phyloP scores from a whole-genome alignment of 2,329 filamentous ascomycete species.

The Hymenoscyphus fructigenus region DNA sequence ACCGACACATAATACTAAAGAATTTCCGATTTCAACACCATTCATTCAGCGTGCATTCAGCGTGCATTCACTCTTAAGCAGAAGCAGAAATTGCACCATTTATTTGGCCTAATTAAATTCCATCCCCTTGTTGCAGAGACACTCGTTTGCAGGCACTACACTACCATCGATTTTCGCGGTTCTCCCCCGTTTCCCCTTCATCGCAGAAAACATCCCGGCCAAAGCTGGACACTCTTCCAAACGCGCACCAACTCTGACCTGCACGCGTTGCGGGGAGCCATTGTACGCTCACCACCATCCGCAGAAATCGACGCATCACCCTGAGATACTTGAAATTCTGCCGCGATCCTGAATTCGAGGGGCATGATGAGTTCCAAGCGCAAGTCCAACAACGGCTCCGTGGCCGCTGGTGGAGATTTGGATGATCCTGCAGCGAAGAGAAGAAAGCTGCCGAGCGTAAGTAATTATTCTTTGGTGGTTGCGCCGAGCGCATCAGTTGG shows the following conservation, averaged over 20 bases:
- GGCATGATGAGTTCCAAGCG: slow-evolving; percentile 48
- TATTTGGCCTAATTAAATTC: background rate
- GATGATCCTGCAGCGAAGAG: slow-evolving; percentile 57
- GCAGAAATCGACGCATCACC: slow-evolving; percentile 14
- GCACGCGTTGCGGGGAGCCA: slow-evolving; percentile 22
- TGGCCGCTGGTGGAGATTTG: slow-evolving; percentile 47
- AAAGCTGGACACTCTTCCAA: slow-evolving; percentile 9
- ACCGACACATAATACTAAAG: background rate
- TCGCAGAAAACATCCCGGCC: slow-evolving; percentile 18
- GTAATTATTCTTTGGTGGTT: slow-evolving; percentile 36
- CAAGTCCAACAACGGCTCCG: slow-evolving; percentile 45
- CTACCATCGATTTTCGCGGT: background rate
- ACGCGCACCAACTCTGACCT: slow-evolving; percentile 20
- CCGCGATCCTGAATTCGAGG: slow-evolving; percentile 14
- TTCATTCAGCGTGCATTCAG: background rate
- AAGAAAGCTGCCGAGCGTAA: slow-evolving; percentile 54
- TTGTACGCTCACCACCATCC: slow-evolving; percentile 19
- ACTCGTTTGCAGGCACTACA: background rate
- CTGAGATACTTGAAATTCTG: slow-evolving; percentile 8
- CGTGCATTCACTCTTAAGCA: background rate
- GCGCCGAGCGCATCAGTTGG: slow-evolving; percentile 8
- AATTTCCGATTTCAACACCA: background rate
- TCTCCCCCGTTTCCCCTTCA: background rate
- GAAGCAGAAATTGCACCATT: background rate
- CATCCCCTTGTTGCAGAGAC: background rate